Evolutionary conservation across 495 filamentous ascomycete species (phyloP).

Genomic region (Aspergillus baeticus): DNA sequence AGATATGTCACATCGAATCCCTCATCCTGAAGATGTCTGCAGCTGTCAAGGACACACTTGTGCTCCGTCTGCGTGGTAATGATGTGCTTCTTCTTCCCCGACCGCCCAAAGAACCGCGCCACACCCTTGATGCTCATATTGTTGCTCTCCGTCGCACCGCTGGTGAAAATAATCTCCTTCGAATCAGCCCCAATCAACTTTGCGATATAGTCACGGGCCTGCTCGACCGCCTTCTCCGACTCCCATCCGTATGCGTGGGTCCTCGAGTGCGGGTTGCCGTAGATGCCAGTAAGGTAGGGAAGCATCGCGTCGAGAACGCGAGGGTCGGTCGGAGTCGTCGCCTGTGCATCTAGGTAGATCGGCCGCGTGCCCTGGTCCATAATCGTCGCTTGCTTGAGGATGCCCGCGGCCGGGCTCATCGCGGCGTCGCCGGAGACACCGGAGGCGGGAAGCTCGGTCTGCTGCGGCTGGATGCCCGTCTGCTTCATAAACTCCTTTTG

Average conservation of each 20-base stretch:
- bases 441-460: slow-evolving; percentile 56
- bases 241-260: slow-evolving; percentile 99
- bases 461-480: slow-evolving; percentile 60
- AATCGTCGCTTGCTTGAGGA: slow-evolving; percentile 87
- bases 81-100: slow-evolving; percentile 96
- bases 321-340: slow-evolving; percentile 94
- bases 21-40: slow-evolving; percentile 93
- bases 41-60: slow-evolving; percentile 97
- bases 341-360: slow-evolving; percentile 98
- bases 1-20: slow-evolving; percentile 96
- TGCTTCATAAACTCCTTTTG: slow-evolving; percentile 74
- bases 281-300: slow-evolving; percentile 87
- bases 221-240: slow-evolving; percentile 88
- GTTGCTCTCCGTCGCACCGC: slow-evolving; percentile 96
- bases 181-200: slow-evolving; percentile 87
- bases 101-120: slow-evolving; percentile 86
- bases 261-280: slow-evolving; percentile 95
- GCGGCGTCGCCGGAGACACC: slow-evolving; percentile 60
- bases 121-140: slow-evolving; percentile 99
- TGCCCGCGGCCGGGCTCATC: slow-evolving; percentile 80
- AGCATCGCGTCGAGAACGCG: slow-evolving; percentile 96
- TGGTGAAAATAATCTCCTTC: slow-evolving; percentile 98
- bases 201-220: slow-evolving; percentile 80
- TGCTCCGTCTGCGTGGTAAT: slow-evolving; percentile 97
- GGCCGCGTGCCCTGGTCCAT: slow-evolving; percentile 93